phyloP scores from a whole-genome alignment of 805 yeast species.

The Lipomyces yamanashiensis region DNA sequence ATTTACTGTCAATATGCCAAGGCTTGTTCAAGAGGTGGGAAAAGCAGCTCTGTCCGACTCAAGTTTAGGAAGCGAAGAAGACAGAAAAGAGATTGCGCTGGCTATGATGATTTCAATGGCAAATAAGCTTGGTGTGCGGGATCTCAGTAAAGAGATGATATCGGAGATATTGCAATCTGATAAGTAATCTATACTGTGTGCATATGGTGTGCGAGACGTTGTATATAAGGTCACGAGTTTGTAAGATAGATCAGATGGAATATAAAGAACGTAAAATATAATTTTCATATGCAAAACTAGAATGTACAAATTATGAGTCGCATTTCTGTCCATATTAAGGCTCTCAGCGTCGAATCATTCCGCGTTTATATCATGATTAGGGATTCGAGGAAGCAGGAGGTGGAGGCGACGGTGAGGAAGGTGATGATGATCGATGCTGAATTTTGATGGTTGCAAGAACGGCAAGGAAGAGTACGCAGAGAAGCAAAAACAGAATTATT shows the following conservation, averaged over 20 bases:
- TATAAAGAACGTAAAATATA: background rate
- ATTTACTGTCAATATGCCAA: background rate
- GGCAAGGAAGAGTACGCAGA: slow-evolving; percentile 72
- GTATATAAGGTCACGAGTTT: background rate
- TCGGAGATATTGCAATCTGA: background rate
- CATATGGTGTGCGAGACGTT: background rate
- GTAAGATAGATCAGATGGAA: background rate
- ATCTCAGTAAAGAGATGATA: background rate
- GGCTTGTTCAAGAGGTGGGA: background rate
- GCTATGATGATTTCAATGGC: slow-evolving; percentile 6
- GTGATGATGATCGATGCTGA: slow-evolving; percentile 15
- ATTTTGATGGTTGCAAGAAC: slow-evolving; percentile 67
- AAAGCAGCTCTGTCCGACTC: background rate
- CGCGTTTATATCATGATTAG: background rate
- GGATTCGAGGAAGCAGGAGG: background rate
- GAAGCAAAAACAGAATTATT: slow-evolving; percentile 70
- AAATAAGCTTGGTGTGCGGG: background rate
- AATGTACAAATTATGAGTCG: background rate
- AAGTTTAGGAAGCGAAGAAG: background rate
- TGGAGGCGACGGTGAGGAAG: slow-evolving; percentile 3
- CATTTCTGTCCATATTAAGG: background rate
- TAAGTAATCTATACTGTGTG: background rate
- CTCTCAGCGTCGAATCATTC: background rate
- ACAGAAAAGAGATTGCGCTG: background rate
- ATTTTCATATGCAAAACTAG: background rate